Conservation (phyloP, 1,284 basidiomycete species). For the Ceratobasidium sp. region DNA sequence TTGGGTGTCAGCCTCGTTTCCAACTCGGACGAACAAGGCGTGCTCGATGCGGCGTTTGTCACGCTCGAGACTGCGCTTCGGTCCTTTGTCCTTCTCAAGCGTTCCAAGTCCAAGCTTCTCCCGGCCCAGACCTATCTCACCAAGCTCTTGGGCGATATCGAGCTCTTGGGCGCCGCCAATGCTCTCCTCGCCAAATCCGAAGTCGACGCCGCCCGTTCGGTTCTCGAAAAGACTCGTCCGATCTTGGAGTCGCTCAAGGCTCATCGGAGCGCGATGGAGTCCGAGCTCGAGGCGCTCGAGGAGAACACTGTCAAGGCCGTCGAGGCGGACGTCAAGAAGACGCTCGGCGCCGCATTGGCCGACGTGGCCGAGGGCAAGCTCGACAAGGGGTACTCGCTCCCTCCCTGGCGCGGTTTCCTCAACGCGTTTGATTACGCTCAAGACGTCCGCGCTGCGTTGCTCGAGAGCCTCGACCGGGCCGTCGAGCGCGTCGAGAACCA, state of each 20-base stretch:
- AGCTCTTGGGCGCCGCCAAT: conserved; percentile 89
- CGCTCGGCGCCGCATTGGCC: conserved; percentile 81
- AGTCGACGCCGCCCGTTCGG: conserved; percentile 78
- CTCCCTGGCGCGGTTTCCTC: conserved; percentile 89
- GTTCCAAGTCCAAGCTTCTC: conserved; percentile 94
- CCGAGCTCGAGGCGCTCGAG: conserved; percentile 82
- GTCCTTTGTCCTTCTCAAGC: conserved; percentile 95
- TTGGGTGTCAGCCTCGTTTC: conserved; percentile 63
- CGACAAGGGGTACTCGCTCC: conserved; percentile 64
- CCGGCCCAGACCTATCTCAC: conserved; percentile 95
- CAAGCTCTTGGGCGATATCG: conserved; percentile 90
- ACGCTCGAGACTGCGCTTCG: conserved; percentile 92
- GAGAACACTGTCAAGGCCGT: conserved; percentile 77
- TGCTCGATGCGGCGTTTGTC: conserved; percentile 73
- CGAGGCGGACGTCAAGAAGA: conserved; percentile 68
- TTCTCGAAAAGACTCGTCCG: conserved; percentile 81
- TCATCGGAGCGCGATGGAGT: conserved; percentile 81
- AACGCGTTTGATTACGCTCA: conserved; percentile 90
- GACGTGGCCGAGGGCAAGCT: conserved; percentile 81
- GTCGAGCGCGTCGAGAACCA: conserved; percentile 88
- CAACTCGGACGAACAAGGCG: conserved; percentile 52
- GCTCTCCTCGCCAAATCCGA: conserved; percentile 86
- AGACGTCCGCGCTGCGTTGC: conserved; percentile 70
- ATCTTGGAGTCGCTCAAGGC: conserved; percentile 88
- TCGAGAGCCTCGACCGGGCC: conserved; percentile 85